Base-by-base conservation (phyloP, 805 yeast genomes). In the Candida sanyiensis region DNA sequence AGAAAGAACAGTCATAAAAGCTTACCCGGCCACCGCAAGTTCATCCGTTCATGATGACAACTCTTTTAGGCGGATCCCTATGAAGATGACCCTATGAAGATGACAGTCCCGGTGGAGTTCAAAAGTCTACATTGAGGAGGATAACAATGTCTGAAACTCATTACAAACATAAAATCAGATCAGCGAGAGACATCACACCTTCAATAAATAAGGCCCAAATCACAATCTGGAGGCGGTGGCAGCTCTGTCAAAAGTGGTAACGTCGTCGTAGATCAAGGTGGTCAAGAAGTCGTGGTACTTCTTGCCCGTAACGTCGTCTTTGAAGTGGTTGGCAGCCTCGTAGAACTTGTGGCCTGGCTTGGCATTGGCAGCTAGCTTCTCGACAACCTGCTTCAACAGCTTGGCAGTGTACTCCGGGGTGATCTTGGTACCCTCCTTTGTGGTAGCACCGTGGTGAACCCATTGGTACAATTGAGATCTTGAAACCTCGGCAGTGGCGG, bases 401-500 rank as follows among this genome's bases (percentile, higher is more conserved):
- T 64, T 59, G 27, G 68, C 54, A 35, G 82, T 77, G 50, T 76
- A 72, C 27, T 73, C 77, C 38, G 83, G 73, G 40, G 84, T 78
- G 25, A 83, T 70, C 20, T 53, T 63, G 35, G 79, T 79, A 19
- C 77, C 69, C 52, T 80, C 85, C 39, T 75, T 70, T 44, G 74
- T 57, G 40, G 57, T 63, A 32, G 77, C 82, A 32, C 76, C 75
- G 58, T 83, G 89, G 43, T 77, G 80, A 43, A 79, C 83, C 94
- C 94, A 83, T 58, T 85, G 87, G 71, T 80, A 80, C 50, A 83
- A 68, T 63, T 83, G 90, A 45, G 87, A 73, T 66, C 93, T 74
- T 26, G 89, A 80, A 28, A 83, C 94, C 63, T 83, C 94, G 28
- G 93, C 90, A 36, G 94, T 83, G 24, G 93, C 93, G 21, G 94